Base-by-base conservation (phyloP, 306 rosid species). In the Vachellia pachyceras region DNA sequence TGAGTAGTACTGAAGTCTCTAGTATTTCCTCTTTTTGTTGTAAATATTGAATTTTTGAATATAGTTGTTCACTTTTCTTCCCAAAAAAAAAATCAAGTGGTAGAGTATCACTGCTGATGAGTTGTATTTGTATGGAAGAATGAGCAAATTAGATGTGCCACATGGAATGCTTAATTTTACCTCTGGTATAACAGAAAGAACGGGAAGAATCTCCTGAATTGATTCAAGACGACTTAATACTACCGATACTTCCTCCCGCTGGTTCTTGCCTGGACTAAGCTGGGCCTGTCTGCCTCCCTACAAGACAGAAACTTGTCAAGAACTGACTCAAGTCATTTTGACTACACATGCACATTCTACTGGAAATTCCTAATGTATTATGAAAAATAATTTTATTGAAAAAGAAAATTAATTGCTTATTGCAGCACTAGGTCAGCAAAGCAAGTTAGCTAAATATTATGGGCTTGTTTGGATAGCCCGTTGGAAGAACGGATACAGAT, bases 121-220 rank as follows among this genome's bases (percentile, higher is more conserved):
- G 36, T 50, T 14, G 57, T 11, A 10, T 40, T 42, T 17, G 44
- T 18, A 64, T 39, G 23, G 66, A n/a, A 63, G 61, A 73, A 70
- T 52, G 73, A 11, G 36, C 37, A 23, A 58, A n/a, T 41, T 33
- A 69, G 11, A 72, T 72, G 23, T 58, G 29, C 60, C 47, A n/a
- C 47, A 17, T 54, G 67, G 45, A 54, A 72, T 46, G 44, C 58
- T n/a, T n/a, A 79, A 44, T 78, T 68, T 74, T 90, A 95, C 99
- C 97, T 95, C 97, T n/a, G 84, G 79, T 79, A 95, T 86, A 79
- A 90, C 69, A 4, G 94, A 89, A 55, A 95, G 87, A 45, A 90
- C 23, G 36, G 94, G 91, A 77, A 89, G 89, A 82, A 95, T 72
- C 64, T 88, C 93, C 80, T 75, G 93, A 84, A 88, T 5, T 37